Base-by-base conservation (phyloP, 2,329 filamentous ascomycete genomes). In the Phoma sp. region DNA sequence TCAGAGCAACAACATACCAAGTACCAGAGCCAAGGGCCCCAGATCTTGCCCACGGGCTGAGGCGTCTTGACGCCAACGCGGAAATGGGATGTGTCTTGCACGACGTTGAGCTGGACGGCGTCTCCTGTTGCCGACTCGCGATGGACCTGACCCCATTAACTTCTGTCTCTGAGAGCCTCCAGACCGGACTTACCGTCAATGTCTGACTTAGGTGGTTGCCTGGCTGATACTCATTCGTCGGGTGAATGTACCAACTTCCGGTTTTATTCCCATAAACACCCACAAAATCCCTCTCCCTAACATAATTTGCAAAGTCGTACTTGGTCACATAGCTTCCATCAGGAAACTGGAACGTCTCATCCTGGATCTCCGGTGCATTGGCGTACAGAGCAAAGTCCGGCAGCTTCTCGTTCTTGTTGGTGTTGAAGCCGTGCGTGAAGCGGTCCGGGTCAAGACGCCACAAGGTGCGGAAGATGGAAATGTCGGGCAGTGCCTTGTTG, bases 191-290 rank as follows among this genome's bases (percentile, higher is more conserved):
- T 43, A 59, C 57, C 38, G 77, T 79, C 45, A 81, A 56, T 47
- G 81, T 80, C 61, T 82, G 80, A 64, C 80, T 81, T 24, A 81
- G 61, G 49, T 81, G 78, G 52, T 80, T 73, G 3, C 79, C 79
- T 19, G 80, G 81, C 62, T 76, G 49, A 36, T 61, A 58, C 13
- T 61, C 58, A 17, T 64, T 56, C 24, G 52, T 45, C 3, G 59
- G 47, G 52, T 79, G 75, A 43, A 81, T 79, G 51, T 80, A 80
- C 79, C 79, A 81, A 22, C 74, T 77, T 1, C 80, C 79, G 40
- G 78, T 73, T 15, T 67, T 64, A 1, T 74, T 69, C 1, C 80
- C 79, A 55, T 81, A 82, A 1, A 82, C 75, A 6, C 80, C 80
- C 25, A 78, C 78, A 46, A 74, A 79, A 24, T 76, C 73, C 41